phyloP scores from a whole-genome alignment of 805 yeast species.

The Cyberlindnera veronae region DNA sequence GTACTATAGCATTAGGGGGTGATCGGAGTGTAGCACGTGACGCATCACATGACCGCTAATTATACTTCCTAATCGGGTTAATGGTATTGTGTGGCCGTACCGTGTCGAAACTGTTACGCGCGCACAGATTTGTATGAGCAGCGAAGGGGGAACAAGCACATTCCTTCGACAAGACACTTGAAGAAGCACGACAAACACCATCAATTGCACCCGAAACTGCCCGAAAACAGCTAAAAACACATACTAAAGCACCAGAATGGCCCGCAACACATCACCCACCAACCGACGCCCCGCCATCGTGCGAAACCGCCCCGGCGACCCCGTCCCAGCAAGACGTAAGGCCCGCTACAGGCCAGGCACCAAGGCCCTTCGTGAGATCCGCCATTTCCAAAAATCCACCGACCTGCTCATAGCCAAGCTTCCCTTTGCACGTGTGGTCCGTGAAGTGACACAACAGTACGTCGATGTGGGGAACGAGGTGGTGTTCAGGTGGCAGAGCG shows the following conservation, averaged over 20 bases:
- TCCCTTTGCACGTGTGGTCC: constrained; percentile 74
- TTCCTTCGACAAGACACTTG: no score
- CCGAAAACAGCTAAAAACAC: background rate
- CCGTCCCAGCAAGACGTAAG: constrained; percentile 5
- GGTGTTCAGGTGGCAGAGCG: constrained; percentile 72
- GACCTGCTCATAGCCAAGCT: constrained; percentile 65
- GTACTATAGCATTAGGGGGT: background rate
- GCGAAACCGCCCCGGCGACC: constrained; percentile 14
- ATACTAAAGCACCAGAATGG: background rate
- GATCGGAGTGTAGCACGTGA: no score
- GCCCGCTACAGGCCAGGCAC: constrained; percentile 58
- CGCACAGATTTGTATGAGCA: no score
- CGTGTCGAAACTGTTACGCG: no score
- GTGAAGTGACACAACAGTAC: constrained; percentile 62
- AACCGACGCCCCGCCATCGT: constrained; percentile 5
- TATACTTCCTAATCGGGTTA: no score
- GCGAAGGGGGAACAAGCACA: no score
- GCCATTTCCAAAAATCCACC: constrained; percentile 63
- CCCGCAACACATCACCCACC: background rate
- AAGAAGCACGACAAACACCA: no score
- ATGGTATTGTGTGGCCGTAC: no score
- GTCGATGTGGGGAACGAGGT: constrained; percentile 48
- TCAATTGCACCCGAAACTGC: no score
- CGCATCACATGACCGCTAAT: no score
- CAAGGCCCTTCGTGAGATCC: constrained; percentile 62